Evolutionary conservation across 1,284 basidiomycete genomes (phyloP).

Genomic region (Cryptococcus sp.): DNA sequence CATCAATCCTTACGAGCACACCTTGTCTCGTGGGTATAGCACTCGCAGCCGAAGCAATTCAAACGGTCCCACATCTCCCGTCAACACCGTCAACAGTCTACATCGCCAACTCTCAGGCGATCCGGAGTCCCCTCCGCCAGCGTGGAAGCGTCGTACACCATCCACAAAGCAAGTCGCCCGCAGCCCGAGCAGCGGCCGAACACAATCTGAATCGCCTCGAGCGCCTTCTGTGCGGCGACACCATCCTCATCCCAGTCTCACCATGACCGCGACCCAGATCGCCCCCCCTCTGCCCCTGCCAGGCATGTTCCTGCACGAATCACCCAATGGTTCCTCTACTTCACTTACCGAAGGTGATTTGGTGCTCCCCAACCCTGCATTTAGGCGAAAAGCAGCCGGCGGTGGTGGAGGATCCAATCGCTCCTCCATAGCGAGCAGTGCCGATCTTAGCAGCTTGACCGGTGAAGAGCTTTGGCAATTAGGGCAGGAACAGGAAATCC

Average conservation of each 20-base stretch:
- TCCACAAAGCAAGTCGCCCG: constrained; percentile 9
- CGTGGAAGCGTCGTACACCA: constrained; percentile 45
- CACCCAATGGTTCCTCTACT: constrained; percentile 26
- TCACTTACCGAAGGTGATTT: constrained; percentile 22
- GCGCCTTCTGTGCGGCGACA: constrained; percentile 6
- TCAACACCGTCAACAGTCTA: constrained; percentile 28
- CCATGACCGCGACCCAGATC: constrained; percentile 15
- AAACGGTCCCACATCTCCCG: constrained; percentile 23
- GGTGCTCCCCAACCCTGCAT: constrained; percentile 37
- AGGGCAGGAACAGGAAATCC: constrained; percentile 31
- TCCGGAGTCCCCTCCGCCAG: constrained; percentile 43
- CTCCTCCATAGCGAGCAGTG: constrained; percentile 33
- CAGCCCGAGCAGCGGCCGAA: neutral
- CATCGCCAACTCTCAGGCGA: constrained; percentile 43
- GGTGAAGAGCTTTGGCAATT: constrained; percentile 48
- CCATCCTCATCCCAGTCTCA: constrained; percentile 12
- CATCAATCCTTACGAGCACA: constrained; percentile 32
- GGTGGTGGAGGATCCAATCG: constrained; percentile 28
- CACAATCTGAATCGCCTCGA: neutral
- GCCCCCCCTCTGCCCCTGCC: constrained; percentile 14
- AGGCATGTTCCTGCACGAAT: constrained; percentile 27
- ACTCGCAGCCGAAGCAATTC: constrained; percentile 1
- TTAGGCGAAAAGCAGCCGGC: constrained; percentile 18
- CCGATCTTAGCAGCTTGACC: constrained; percentile 37
- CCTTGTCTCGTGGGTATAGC: constrained; percentile 16